Conservation (phyloP, 1,284 basidiomycete species). For the Microbotryum scabiosae region DNA sequence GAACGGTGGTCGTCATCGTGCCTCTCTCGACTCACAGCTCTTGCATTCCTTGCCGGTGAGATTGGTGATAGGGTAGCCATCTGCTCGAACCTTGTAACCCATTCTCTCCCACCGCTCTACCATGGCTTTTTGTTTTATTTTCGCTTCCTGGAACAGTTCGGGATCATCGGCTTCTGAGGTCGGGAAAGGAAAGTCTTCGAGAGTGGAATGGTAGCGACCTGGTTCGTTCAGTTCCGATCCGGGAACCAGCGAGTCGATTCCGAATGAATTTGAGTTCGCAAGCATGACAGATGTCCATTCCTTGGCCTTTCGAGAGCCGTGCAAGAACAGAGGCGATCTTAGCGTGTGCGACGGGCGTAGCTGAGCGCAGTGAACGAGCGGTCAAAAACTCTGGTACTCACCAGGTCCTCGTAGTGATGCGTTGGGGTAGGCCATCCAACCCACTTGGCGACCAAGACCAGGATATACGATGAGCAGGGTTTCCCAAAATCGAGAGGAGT, state of each 20-base stretch:
- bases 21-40: background rate
- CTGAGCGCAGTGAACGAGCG: no score
- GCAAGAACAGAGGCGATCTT: no score
- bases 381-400: background rate
- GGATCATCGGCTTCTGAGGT: conserved; percentile 4
- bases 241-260: background rate
- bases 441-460: conserved; percentile 26
- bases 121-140: background rate
- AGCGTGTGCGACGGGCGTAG: no score
- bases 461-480: background rate
- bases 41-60: conserved; percentile 19
- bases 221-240: conserved; percentile 8
- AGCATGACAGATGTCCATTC: conserved; percentile 19
- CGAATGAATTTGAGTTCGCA: conserved; percentile 12
- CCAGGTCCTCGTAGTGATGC: conserved; percentile 10
- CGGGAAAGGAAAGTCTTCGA: conserved; percentile 3
- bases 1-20: background rate
- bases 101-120: background rate
- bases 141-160: background rate
- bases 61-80: conserved; percentile 22
- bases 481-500: background rate
- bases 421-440: conserved; percentile 27
- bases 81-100: conserved; percentile 17
- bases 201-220: conserved; percentile 2
- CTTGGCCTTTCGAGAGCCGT: no score